phyloP scores from a whole-genome alignment of 805 yeast species.

The Wickerhamomyces ciferrii region DNA sequence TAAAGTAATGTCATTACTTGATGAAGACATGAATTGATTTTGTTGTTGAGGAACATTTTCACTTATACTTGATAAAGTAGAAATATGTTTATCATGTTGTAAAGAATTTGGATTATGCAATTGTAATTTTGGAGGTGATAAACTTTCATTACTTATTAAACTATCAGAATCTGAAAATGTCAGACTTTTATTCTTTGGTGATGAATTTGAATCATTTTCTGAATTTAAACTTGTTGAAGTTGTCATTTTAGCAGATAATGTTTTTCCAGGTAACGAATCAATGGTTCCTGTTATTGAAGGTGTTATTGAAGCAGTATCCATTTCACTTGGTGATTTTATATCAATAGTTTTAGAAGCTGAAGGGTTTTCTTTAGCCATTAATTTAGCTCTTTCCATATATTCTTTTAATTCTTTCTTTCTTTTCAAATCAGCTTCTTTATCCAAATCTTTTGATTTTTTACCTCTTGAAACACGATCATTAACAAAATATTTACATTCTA shows the following conservation, averaged over 20 bases:
- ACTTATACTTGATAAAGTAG: neutral
- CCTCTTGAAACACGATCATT: slow-evolving; percentile 45
- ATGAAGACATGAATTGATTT: neutral
- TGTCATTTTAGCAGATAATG: neutral
- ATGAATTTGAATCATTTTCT: neutral
- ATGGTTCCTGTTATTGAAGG: neutral
- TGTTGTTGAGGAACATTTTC: neutral
- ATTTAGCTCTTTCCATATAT: slow-evolving; percentile 18
- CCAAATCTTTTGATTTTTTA: slow-evolving; percentile 19
- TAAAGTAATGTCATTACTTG: neutral
- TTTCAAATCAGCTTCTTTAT: slow-evolving; percentile 15
- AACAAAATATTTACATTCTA: slow-evolving; percentile 49
- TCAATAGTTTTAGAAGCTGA: neutral
- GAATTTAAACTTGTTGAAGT: neutral
- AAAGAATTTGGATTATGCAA: slow-evolving; percentile 19
- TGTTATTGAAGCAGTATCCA: neutral
- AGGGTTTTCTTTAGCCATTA: slow-evolving; percentile 3
- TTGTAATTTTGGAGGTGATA: slow-evolving; percentile 22
- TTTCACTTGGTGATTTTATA: neutral
- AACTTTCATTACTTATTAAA: slow-evolving; percentile 18
- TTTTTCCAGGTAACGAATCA: neutral
- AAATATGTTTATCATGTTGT: slow-evolving; percentile 1
- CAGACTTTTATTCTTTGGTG: slow-evolving; percentile 12
- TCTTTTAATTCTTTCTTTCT: slow-evolving; percentile 19
- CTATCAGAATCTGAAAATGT: slow-evolving; percentile 21